Evolutionary conservation across 2,329 filamentous ascomycete genomes (phyloP).

Genomic region (Curvularia hawaiiensis): DNA sequence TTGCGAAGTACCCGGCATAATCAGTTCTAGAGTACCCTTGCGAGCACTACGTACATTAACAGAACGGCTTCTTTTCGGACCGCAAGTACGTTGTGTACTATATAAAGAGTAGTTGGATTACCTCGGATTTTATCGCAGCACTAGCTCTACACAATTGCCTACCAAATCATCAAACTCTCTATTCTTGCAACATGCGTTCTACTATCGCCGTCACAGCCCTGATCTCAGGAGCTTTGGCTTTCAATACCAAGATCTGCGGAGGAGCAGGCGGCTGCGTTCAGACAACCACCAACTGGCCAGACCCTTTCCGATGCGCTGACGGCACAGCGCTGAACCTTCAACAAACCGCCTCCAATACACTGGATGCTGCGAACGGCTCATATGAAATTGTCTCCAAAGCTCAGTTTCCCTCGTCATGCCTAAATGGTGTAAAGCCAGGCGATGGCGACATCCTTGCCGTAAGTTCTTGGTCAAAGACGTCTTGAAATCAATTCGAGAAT

Average conservation of each 20-base stretch:
- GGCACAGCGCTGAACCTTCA: not conserved
- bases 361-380: not conserved
- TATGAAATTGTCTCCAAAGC: not conserved
- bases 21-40: not conserved
- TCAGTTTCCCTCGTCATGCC: not conserved
- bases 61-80: not conserved
- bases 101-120: not conserved
- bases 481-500: not conserved
- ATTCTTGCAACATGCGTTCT: not conserved
- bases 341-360: not conserved
- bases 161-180: not conserved
- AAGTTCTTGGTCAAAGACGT: not conserved
- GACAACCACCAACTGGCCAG: not conserved
- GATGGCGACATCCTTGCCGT: not conserved
- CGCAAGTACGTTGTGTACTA: not conserved
- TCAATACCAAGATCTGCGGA: not conserved
- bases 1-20: not conserved
- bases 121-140: not conserved
- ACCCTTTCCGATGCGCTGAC: not conserved
- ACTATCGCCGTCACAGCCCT: not conserved
- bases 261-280: not conserved
- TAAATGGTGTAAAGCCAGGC: not conserved
- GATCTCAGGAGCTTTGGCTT: not conserved
- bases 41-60: not conserved
- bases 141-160: not conserved